Evolutionary conservation across 2,329 filamentous ascomycete genomes (phyloP).

Genomic region (Sporothrix schenckii): DNA sequence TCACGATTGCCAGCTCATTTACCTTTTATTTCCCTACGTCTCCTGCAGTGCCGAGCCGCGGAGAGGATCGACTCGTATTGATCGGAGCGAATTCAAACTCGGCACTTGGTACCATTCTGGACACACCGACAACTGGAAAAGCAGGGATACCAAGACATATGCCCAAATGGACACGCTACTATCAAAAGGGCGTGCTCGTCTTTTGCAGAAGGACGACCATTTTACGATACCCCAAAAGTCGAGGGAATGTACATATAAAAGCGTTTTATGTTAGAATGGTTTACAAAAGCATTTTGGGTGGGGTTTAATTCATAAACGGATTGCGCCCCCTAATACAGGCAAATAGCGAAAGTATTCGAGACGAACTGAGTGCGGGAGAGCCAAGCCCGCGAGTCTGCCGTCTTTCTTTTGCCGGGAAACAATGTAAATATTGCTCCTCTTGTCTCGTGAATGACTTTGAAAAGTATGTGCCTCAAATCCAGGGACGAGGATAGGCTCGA

Average conservation of each 20-base stretch:
- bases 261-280: background rate
- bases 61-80: background rate
- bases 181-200: background rate
- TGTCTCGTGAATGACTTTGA: background rate
- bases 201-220: background rate
- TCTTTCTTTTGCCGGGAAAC: conserved; percentile 1
- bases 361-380: background rate
- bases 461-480: background rate
- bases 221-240: conserved; percentile 14
- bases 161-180: too few relatives aligned
- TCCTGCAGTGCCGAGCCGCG: conserved; percentile 8
- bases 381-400: conserved; percentile 12
- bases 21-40: background rate
- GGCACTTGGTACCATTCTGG: too few relatives aligned
- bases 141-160: too few relatives aligned
- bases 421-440: background rate
- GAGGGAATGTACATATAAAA: conserved; percentile 12
- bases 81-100: background rate
- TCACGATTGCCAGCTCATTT: background rate
- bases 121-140: too few relatives aligned
- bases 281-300: background rate
- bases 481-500: background rate
- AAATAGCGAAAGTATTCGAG: background rate
- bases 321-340: background rate
- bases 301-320: background rate